Conservation (phyloP, 2,329 filamentous ascomycete genomes). For the Clarireedia hainanense region DNA sequence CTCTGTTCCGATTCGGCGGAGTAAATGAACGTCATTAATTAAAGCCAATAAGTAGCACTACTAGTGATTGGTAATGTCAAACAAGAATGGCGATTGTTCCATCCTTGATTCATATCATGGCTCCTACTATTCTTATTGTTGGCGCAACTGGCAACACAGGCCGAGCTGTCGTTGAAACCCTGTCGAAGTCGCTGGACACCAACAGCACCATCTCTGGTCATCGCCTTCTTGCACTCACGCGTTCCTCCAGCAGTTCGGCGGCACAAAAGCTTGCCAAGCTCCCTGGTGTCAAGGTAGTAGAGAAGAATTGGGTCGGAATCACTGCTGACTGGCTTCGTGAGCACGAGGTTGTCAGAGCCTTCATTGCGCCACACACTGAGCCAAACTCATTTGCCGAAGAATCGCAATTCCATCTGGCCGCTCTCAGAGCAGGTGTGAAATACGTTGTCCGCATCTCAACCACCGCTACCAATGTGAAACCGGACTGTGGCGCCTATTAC, state of each 20-base stretch:
- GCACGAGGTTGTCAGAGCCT: conserved; percentile 31
- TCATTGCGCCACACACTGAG: conserved; percentile 34
- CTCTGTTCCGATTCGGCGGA: no score
- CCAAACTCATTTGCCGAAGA: conserved; percentile 35
- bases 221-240: conserved; percentile 29
- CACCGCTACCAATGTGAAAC: conserved; percentile 30
- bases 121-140: conserved; percentile 30
- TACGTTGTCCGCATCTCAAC: conserved; percentile 38
- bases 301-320: conserved; percentile 24
- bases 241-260: conserved; percentile 19
- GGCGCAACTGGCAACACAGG: conserved; percentile 36
- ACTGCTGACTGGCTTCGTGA: conserved; percentile 34
- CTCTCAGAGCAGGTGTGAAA: conserved; percentile 31
- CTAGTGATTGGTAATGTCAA: no score
- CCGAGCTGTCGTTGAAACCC: conserved; percentile 19
- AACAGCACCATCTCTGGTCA: conserved; percentile 17
- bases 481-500: conserved; percentile 31
- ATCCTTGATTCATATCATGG: conserved; percentile 27
- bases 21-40: no score
- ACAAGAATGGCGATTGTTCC: no score
- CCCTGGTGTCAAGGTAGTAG: conserved; percentile 31
- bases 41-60: no score
- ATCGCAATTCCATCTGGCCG: conserved; percentile 30
- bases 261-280: conserved; percentile 29
- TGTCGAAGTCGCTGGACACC: conserved; percentile 22